Evolutionary conservation across 805 yeast genomes (phyloP).

Genomic region (Millerozyma acaciae): DNA sequence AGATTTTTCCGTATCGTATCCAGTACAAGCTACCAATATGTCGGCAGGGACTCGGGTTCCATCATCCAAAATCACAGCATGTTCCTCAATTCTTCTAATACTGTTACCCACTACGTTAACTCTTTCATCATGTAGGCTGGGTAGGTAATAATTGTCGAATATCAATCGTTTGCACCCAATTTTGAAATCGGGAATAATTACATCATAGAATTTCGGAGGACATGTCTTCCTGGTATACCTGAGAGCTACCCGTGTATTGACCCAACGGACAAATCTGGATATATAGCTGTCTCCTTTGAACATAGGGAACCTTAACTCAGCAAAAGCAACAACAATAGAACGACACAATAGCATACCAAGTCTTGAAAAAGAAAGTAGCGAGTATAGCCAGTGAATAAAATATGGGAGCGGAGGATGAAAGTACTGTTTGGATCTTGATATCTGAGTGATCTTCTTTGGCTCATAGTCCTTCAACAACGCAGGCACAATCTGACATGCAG

Average conservation of each 20-base stretch:
- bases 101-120: conserved; percentile 19
- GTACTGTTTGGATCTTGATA: conserved; percentile 34
- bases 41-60: conserved; percentile 31
- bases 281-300: conserved; percentile 26
- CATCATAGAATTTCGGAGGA: conserved; percentile 31
- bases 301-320: conserved; percentile 35
- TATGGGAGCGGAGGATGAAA: conserved; percentile 37
- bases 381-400: conserved; percentile 17
- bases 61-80: conserved; percentile 24
- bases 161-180: conserved; percentile 41
- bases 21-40: conserved; percentile 41
- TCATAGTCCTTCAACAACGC: conserved; percentile 26
- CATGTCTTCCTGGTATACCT: conserved; percentile 24
- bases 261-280: conserved; percentile 23
- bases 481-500: conserved; percentile 40
- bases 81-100: conserved; percentile 24
- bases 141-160: conserved; percentile 34
- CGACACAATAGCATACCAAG: conserved; percentile 27
- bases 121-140: conserved; percentile 28
- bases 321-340: conserved; percentile 22
- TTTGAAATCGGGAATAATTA: conserved; percentile 34
- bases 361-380: conserved; percentile 20
- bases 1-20: conserved; percentile 26
- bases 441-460: conserved; percentile 26
- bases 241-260: conserved; percentile 16